Base-by-base conservation (phyloP, 2,329 filamentous ascomycete genomes). In the Aspergillus sp. region DNA sequence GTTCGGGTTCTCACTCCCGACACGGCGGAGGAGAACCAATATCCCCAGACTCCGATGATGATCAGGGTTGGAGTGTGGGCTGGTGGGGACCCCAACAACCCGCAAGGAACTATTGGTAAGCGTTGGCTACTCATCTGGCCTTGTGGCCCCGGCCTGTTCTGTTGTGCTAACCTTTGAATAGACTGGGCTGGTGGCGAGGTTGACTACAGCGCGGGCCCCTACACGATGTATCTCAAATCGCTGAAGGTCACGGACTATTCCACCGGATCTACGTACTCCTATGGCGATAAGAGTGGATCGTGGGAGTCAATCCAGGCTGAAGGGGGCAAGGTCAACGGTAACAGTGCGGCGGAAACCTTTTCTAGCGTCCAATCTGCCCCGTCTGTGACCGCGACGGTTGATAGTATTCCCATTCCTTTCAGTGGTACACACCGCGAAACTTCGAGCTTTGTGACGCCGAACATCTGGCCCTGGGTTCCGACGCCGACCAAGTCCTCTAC, bases 1-100 rank as follows among this genome's bases (percentile, higher is more conserved):
- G 86, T 97, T 52, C 89, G 95, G 60, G 90, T 90, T 11, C 83
- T 97, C 59, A 87, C 84, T 51, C 85, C 86, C 46, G 81, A 79
- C 53, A 87, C 90, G 55, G 90, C 93, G 60, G 85, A 88, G 62
- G 72, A 82, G 45, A 70, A 72, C 63, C 90, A 96, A 76, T 99
- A 96, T 73, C 95, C 95, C 7, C 95, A 99, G 79, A 92, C 92
- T 0, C 95, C 95, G 4, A 96, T 96, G 92, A 90, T 92, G 77
- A 80, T 98, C 78, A 96, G 94, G 77, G 87, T 98, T 68, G 95
- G 95, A 61, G 82, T 90, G 58, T 99, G 95, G 95, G 88, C 91
- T 55, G 95, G 92, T 70, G 95, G 95, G 67, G 95, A 98, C 75
- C 78, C 91, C 0, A 82, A 82, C 29, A 97, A 98, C 75, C 72